Base-by-base conservation (phyloP, 129 eudicot species). In the Rutidosis leptorrhynchoides region DNA sequence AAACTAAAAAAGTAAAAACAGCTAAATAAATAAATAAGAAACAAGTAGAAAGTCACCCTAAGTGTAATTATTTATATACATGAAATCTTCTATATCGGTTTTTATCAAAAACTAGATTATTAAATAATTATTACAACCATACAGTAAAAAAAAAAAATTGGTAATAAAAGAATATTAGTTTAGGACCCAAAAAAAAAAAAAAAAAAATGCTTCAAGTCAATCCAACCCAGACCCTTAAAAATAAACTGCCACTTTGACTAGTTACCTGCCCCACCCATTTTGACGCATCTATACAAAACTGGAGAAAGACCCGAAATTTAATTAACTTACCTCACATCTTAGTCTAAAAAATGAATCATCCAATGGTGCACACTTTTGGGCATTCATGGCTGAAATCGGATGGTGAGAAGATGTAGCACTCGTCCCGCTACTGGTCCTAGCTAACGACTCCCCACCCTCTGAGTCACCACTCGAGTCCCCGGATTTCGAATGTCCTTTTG, bases 391-490 rank as follows among this genome's bases (percentile, higher is more conserved):
- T 62, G 77, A 74, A 54, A 78, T 35, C 26, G 62, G 71, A 52
- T 82, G 78, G 45, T 80, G 20, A 54, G 83, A 80, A 65, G 93
- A 86, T 51, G 97, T 78, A 40, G 87, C 82, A 67, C 84, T 74
- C 43, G 86, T 70, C 25, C 93, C 97, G 17, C 90, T 94, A 33
- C 59, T 65, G 30, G 80, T 80, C 84, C 93, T 82, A 74, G 83
- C 80, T 25, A 81, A 75, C 17, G 77, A 63, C 53, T 94, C 99
- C 17, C 81, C 56, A 23, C 79, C 56, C 61, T 84, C 99, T 40
- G 84, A 86, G 26, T 94, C 94, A 74, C 81, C 99, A 79, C 90
- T 86, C 28, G 90, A 84, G 51, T 84, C 95, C 53, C 85, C 97
- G 45, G 85, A 73, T 63, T 84, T 84, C 6, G 69, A 68, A 68